phyloP scores from a whole-genome alignment of 2,329 filamentous ascomycete species.

The Aspergillus carbonarius region DNA sequence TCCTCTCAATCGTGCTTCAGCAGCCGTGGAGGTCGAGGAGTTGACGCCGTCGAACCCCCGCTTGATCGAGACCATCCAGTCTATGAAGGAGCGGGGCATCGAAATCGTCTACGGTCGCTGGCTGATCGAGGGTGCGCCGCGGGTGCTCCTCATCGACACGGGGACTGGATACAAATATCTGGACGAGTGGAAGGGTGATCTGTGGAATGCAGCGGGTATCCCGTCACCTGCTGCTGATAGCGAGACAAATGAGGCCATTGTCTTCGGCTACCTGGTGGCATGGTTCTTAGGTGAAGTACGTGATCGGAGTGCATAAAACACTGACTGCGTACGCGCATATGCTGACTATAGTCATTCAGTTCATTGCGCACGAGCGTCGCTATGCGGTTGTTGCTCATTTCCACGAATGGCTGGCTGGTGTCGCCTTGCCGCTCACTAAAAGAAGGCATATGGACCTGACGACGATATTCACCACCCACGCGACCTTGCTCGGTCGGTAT shows the following conservation, averaged over 20 bases:
- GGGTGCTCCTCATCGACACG: conserved; percentile 92
- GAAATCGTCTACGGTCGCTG: conserved; percentile 90
- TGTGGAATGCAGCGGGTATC: conserved; percentile 91
- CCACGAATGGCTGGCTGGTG: conserved; percentile 97
- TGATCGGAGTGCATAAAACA: conserved; percentile 10
- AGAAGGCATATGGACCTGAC: conserved; percentile 94
- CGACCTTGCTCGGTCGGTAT: conserved; percentile 90
- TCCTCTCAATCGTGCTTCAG: conserved; percentile 86
- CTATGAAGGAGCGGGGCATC: conserved; percentile 91
- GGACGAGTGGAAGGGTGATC: conserved; percentile 94
- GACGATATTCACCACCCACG: conserved; percentile 98
- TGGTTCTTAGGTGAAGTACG: conserved; percentile 97
- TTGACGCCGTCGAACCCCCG: conserved; percentile 80
- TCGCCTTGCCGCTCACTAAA: conserved; percentile 86
- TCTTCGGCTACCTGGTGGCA: conserved; percentile 94
- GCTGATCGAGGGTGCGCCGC: conserved; percentile 94
- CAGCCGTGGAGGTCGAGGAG: conserved; percentile 96
- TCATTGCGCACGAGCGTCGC: conserved; percentile 87
- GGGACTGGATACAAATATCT: conserved; percentile 87
- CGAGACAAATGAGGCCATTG: conserved; percentile 95
- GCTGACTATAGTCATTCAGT: conserved; percentile 55
- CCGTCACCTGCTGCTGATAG: conserved; percentile 89
- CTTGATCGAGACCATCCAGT: conserved; percentile 77
- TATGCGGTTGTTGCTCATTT: conserved; percentile 96
- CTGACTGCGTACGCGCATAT: neutral